A percentile compares a stretch with the other conserved stretches of the same genome.
Evolutionary conservation across 1,139 yeast species (phyloP).

Genomic region (Meyerozyma carpophila): DNA sequence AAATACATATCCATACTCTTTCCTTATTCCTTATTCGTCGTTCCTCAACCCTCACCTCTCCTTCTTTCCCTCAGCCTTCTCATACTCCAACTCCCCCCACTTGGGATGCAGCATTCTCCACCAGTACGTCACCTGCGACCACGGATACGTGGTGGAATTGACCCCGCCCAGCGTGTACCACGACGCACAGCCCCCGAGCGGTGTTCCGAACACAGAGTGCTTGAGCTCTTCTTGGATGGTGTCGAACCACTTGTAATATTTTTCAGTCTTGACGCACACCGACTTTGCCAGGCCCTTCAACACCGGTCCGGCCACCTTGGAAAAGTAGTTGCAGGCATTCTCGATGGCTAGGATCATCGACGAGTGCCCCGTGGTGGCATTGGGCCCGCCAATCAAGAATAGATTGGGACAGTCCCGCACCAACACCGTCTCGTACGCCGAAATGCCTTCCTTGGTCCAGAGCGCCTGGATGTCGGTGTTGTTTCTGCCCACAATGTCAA

Average conservation of each 20-base stretch:
- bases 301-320: constrained; percentile 21
- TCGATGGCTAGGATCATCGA: constrained; percentile 41
- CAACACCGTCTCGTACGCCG: constrained; percentile 34
- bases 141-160: constrained; percentile 36
- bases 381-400: constrained; percentile 37
- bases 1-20: too few relatives aligned
- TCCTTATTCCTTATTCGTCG: too few relatives aligned
- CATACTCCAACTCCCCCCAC: constrained; percentile 20
- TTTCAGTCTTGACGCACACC: constrained; percentile 26
- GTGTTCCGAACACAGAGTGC: constrained; percentile 32
- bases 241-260: constrained; percentile 33
- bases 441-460: constrained; percentile 29
- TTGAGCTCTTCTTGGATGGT: constrained; percentile 23
- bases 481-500: constrained; percentile 22
- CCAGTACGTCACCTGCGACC: constrained; percentile 32
- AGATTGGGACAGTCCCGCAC: constrained; percentile 32
- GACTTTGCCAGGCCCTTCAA: constrained; percentile 25
- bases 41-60: too few relatives aligned
- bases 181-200: constrained; percentile 39
- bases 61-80: background rate
- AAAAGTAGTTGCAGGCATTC: constrained; percentile 25
- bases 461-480: constrained; percentile 16
- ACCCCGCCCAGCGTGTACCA: constrained; percentile 31
- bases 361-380: constrained; percentile 40
- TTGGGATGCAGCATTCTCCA: constrained; percentile 23